Base-by-base conservation (phyloP, 306 rosid species). In the Luffa aegyptiaca region DNA sequence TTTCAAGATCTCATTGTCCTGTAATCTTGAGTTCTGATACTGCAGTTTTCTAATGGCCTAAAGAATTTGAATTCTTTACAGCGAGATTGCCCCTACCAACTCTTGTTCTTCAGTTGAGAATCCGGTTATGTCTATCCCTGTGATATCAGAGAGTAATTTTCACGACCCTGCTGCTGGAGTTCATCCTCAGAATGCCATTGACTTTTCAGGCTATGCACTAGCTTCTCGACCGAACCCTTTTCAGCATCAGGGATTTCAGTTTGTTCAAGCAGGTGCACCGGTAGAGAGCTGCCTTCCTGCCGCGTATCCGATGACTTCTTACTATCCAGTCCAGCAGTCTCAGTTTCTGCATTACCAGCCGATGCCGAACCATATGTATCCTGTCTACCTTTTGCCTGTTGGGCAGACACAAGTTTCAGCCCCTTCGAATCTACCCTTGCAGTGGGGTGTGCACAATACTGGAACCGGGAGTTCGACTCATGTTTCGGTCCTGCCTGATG, bases 381-480 rank as follows among this genome's bases (percentile, higher is more conserved):
- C 91, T 1, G 42, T 83, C 37, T 87, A 84, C 87, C 74, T 80
- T 26, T 63, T 83, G 78, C 89, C 90, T 37, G 75, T 79, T 80
- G 86, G 83, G 49, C 86, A 83, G 55, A 66, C 84, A 35, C 85
- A 86, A 55, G 18, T 65, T 69, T 16, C 76, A 14, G 3, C 55
- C 63, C 80, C 83, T 44, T 73, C 80, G 84, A 71, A 41, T 77
- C 62, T 85, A 5, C 87, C 88, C 0, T 1, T 49, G 79, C 85
- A 84, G 12, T 52, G 68, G 61, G 82, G 86, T 33, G 58, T 77
- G 10, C 61, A 45, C 20, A 64, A 84, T 56, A 52, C 81, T 58
- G 58, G 69, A n/a, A 78, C 72, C n/a, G 26, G 33, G 13, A 82
- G 77, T 68, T n/a, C 83, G 16, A 26, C 33, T 31, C 88, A 82